Base-by-base conservation (phyloP, 768 basidiomycete species). In the Ramaria rubella region DNA sequence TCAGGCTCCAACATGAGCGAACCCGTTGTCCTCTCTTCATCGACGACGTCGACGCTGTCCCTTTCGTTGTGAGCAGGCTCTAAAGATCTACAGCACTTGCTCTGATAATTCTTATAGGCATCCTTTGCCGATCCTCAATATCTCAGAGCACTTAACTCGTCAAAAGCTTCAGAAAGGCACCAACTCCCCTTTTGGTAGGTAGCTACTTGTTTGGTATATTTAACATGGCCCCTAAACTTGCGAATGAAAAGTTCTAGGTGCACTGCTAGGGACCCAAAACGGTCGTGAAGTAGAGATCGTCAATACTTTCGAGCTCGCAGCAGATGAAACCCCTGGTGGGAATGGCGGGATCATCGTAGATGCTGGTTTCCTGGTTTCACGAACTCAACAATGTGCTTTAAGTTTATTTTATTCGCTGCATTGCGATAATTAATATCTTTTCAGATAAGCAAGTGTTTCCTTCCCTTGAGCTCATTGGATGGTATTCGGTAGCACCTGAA, bases 361-460 rank as follows among this genome's bases (percentile, higher is more conserved):
- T 70, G 83, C 86, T 59, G 87, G 77, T 1, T 97, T 94, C 68
- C 74, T 97, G 7, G 76, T 83, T 11, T 84, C 85, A 48, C 77
- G 96, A 66, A 81, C 83, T 62, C 93, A 94, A 60, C 94, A 97
- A 71, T 99, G 95, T 85, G 58, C 72, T 77, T 63, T 71, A 59
- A 48, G 33, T 34, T 57, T 44, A 23, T 45, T 4, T 5, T 15
- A 11, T 48, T 24, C 24, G 7, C 26, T 27, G n/a, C 29, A 27
- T n/a, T 4, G 46, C 24, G 29, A 11, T 7, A 3, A 31, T 7
- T 30, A 19, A 17, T 31, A 23, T 34, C 48, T 54, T 52, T 50
- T 43, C 69, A 98, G 95, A 94, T 77, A 95, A 95, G 70, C 94
- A 96, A 72, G 95, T 98, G 21, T 98, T 99, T 69, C 96, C 96